These are phyloP conservation scores for Exophiala aquamarina DNA, from an alignment of 2,329 filamentous ascomycete genomes.

Conservation along the genomic window DNA sequence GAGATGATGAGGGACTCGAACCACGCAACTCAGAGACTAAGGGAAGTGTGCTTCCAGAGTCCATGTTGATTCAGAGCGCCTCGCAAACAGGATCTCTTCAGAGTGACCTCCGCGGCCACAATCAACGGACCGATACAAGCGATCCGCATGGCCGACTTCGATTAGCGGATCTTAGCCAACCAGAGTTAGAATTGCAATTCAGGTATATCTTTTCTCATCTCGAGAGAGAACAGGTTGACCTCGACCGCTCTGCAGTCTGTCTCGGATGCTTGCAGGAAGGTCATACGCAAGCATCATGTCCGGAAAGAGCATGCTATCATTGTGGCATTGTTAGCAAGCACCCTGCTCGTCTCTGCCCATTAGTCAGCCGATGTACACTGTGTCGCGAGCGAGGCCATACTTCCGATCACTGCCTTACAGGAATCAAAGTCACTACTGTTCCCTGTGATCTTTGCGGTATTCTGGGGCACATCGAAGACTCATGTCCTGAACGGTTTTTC, in stretches of 20 bases:
- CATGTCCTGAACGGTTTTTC: constrained; percentile 58
- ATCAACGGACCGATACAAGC: no score
- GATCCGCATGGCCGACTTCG: background rate
- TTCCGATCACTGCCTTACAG: constrained; percentile 54
- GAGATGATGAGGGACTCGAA: constrained; percentile 6
- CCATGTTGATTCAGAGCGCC: no score
- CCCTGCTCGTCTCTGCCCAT: constrained; percentile 40
- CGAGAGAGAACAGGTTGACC: constrained; percentile 39
- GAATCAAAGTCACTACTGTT: constrained; percentile 57
- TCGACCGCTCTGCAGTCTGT: constrained; percentile 43
- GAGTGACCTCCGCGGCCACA: no score
- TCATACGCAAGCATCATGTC: constrained; percentile 44
- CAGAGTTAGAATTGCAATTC: constrained; percentile 42
- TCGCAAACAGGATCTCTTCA: no score
- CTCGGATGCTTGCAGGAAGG: constrained; percentile 43
- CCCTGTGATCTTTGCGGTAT: constrained; percentile 63
- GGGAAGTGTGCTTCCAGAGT: no score
- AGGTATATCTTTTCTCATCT: constrained; percentile 42
- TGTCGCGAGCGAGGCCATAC: constrained; percentile 65
- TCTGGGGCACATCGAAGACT: constrained; percentile 56
- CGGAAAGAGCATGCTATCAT: constrained; percentile 43
- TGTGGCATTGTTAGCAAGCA: constrained; percentile 44
- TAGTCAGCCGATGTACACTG: constrained; percentile 47
- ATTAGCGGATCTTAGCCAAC: constrained; percentile 28
- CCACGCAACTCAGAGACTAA: background rate